These are phyloP conservation scores for Pinus tabuliformis DNA, from an alignment of 75 land plant genomes.

Conservation along the genomic window DNA sequence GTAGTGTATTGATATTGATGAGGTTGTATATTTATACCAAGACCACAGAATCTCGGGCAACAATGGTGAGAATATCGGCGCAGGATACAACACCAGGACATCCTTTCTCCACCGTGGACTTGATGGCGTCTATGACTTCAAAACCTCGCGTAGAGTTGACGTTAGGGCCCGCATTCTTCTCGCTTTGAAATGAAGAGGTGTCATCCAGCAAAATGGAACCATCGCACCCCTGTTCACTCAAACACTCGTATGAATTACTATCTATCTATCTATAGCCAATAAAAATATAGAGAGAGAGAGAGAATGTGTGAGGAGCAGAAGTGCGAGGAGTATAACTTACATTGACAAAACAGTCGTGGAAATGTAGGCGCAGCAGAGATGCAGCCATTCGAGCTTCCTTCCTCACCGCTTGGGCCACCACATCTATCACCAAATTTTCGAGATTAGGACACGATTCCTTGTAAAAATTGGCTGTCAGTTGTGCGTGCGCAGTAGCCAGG, in stretches of 20 bases:
- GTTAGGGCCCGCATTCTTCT: constrained; percentile 23
- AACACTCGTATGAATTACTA: too few species aligned
- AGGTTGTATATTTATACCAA: neutral
- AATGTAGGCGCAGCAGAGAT: constrained; percentile 7
- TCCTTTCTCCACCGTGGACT: constrained; percentile 16
- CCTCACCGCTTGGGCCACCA: neutral
- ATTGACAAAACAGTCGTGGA: constrained; percentile 4
- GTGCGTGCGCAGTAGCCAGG: neutral
- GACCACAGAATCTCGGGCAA: constrained; percentile 23
- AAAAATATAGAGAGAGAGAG: too few species aligned
- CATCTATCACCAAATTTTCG: neutral
- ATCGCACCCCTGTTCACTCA: constrained; percentile 26
- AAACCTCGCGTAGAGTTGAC: constrained; percentile 16
- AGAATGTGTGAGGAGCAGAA: too few species aligned
- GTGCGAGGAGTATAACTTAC: neutral
- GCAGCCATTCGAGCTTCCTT: constrained; percentile 4
- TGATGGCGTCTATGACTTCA: constrained; percentile 22
- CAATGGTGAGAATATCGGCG: constrained; percentile 26
- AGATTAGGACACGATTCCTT: neutral
- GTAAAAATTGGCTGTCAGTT: neutral
- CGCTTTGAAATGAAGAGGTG: constrained; percentile 3
- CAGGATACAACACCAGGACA: constrained; percentile 23
- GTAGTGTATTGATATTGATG: too few species aligned
- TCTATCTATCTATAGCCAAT: too few species aligned
- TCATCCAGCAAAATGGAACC: constrained; percentile 27